These are phyloP conservation scores for Colletotrichum orbiculare DNA, from an alignment of 2,329 filamentous ascomycete genomes.

Conservation along the genomic window DNA sequence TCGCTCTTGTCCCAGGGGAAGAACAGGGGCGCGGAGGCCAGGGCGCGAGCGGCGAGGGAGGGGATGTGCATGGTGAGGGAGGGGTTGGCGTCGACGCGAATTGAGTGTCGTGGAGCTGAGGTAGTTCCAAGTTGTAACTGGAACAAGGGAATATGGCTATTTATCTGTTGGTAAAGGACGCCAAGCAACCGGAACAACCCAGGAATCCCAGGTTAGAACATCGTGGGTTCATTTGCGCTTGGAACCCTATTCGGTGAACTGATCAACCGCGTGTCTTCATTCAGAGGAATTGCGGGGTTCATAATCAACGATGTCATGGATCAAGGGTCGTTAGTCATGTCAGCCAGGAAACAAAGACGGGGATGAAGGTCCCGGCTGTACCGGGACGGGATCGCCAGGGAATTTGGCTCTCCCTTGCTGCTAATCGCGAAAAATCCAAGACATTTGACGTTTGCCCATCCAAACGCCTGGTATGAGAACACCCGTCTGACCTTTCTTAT, in stretches of 20 bases:
- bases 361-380: constrained; percentile 19
- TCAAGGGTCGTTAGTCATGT: constrained; percentile 14
- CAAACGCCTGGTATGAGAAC: not conserved
- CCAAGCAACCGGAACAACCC: constrained; percentile 7
- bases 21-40: constrained; percentile 34
- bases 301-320: constrained; percentile 25
- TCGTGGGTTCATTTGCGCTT: constrained; percentile 13
- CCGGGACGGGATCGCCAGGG: constrained; percentile 4
- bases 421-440: constrained; percentile 4
- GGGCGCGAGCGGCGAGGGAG: constrained; percentile 8
- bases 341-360: not conserved
- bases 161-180: not conserved
- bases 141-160: too few species aligned
- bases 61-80: constrained; percentile 24
- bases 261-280: constrained; percentile 13
- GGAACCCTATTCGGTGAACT: constrained; percentile 12
- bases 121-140: too few species aligned
- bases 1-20: constrained; percentile 68
- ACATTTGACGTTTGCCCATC: constrained; percentile 3
- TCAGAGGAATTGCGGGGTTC: constrained; percentile 10
- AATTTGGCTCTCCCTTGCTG: not conserved
- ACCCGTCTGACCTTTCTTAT: too few species aligned
- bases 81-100: not conserved
- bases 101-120: too few species aligned
- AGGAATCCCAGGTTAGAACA: not conserved